phyloP scores from a whole-genome alignment of 208 protist genomes.

The Crithidia thermophila region DNA sequence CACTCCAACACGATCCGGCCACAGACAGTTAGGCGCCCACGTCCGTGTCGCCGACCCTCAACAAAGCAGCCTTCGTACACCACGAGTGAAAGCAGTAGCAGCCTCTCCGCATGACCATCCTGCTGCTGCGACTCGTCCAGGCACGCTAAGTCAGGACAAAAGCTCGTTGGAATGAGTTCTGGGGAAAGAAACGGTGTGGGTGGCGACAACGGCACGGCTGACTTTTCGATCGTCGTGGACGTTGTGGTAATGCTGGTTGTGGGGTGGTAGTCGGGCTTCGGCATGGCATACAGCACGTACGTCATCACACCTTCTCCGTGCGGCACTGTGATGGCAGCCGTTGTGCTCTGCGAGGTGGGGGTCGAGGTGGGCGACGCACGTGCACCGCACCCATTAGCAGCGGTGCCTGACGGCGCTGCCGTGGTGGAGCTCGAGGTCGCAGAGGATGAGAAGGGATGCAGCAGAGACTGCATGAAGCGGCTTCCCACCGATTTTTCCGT shows the following conservation, averaged over 20 bases:
- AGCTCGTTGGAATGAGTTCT: conserved; percentile 17
- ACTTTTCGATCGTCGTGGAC: not conserved
- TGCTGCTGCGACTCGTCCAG: not conserved
- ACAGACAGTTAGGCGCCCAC: conserved; percentile 51
- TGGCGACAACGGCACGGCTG: not conserved
- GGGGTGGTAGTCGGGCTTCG: conserved; percentile 10
- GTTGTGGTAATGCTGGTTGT: not conserved
- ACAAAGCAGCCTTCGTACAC: conserved; percentile 56
- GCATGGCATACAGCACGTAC: conserved; percentile 35
- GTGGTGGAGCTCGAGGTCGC: too few species aligned
- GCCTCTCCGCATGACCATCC: not conserved
- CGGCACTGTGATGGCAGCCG: not conserved
- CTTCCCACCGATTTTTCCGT: conserved; percentile 20
- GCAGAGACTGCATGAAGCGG: conserved; percentile 28
- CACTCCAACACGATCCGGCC: conserved; percentile 54
- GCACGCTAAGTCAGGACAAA: conserved; percentile 17
- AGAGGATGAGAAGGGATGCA: too few species aligned
- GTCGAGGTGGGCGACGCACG: not conserved
- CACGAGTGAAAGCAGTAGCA: conserved; percentile 28
- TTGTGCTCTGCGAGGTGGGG: not conserved
- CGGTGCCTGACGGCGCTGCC: too few species aligned
- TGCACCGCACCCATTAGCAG: too few species aligned
- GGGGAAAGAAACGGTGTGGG: conserved; percentile 15
- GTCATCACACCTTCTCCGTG: conserved; percentile 37
- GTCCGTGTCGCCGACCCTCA: conserved; percentile 42